Conservation (phyloP, 371 early-diverging fungal genomes). For the Globomyces sp. region DNA sequence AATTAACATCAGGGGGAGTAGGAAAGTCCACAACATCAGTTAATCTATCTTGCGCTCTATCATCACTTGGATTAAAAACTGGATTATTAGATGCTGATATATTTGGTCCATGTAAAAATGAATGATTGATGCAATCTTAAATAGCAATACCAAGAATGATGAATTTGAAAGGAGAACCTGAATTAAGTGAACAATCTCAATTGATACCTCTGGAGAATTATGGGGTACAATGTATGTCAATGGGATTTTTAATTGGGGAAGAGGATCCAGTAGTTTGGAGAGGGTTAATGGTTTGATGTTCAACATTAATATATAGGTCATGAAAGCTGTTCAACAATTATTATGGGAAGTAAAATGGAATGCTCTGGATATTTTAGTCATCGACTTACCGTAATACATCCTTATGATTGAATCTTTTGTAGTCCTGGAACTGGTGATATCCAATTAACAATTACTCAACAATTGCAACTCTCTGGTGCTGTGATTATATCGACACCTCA, state of each 20-base stretch:
- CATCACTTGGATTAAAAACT: constrained; percentile 56
- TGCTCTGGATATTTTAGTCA: constrained; percentile 72
- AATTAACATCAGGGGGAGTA: constrained; percentile 52
- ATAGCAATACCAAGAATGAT: constrained; percentile 73
- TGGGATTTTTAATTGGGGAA: constrained; percentile 81
- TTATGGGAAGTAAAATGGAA: constrained; percentile 84
- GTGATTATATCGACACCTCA: constrained; percentile 90
- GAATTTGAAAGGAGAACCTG: constrained; percentile 75
- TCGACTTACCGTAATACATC: constrained; percentile 71
- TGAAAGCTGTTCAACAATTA: constrained; percentile 89
- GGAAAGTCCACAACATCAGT: constrained; percentile 90
- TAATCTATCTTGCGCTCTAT: constrained; percentile 74
- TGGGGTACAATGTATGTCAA: constrained; percentile 77
- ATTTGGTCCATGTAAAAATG: constrained; percentile 69
- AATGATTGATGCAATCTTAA: no score
- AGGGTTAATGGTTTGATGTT: constrained; percentile 72
- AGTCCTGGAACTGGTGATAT: constrained; percentile 88
- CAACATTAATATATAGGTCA: constrained; percentile 49
- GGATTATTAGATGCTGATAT: constrained; percentile 91
- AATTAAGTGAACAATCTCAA: constrained; percentile 28
- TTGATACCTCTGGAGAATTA: background rate
- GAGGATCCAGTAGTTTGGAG: constrained; percentile 86
- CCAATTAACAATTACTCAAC: constrained; percentile 81
- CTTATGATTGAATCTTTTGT: no score
- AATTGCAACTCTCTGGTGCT: constrained; percentile 72